Base-by-base conservation (phyloP, 140 eudicot genomes). In the Anethum foeniculum region DNA sequence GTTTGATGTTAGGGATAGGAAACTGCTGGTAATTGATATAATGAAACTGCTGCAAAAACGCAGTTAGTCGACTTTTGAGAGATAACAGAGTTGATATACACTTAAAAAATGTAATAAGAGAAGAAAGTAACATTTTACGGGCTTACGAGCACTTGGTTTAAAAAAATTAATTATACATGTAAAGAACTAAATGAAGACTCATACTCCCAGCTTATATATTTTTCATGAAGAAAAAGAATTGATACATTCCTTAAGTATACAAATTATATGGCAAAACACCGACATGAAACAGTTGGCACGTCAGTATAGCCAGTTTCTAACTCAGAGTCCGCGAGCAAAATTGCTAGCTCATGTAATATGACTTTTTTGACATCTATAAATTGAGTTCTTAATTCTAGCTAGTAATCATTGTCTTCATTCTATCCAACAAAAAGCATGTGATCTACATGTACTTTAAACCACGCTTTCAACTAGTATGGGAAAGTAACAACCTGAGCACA, bases 1-100 rank as follows among this genome's bases (percentile, higher is more conserved):
- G 85, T 27, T 79, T 81, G 47, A 80, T 71, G 82, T 80, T 81
- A 58, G 43, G 88, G 79, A 60, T 60, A 60, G 69, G 16, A 60
- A 60, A 60, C 15, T 60, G 34, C 69, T 60, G 28, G 69, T 60
- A 60, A n/a, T 79, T 81, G 41, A 80, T 64, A 83, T 80, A 81
- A 44, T n/a, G 84, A 80, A 81, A 77, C 98, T 93, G 89, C 78
- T 82, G 78, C 82, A 4, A 75, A 41, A 32, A 80, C 21, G 11
- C 58, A 44, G 60, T 71, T 36, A 67, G 73, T 43, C 16, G 46
- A 36, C 60, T 48, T 46, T 38, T 44, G 12, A 56, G 67, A 51
- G 80, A 78, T 64, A 18, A 62, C 32, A 28, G 49, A 21, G 41
- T 52, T n/a, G 30, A 62, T 81, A 38, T 0, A 58, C 15, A 28